Evolutionary conservation across 768 basidiomycete genomes (phyloP), one percentile per base, ranked within the genome.

Genomic region (Tulasnella sp.): DNA sequence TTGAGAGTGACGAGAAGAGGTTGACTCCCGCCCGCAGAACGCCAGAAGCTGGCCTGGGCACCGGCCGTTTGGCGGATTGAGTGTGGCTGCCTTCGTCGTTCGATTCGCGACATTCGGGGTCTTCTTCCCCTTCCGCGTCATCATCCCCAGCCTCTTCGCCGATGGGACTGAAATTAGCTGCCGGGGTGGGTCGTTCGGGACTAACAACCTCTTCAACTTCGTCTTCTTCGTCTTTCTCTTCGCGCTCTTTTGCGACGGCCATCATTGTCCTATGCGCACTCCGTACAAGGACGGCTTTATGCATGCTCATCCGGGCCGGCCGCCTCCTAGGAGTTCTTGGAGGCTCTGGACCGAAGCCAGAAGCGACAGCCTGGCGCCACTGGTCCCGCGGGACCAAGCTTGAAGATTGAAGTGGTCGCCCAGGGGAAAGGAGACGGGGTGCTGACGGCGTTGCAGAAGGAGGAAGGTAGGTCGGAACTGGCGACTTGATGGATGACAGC

Each of bases 221-320:
- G 19, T 66, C 62, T 65, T 74, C 73, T 11, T 74, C 73, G 9
- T 74, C 64, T 11, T 36, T 39, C 14, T 74, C 74, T 40, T 72
- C 73, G 3, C 71, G 40, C 16, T 42, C 72, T 11, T 73, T 69
- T 8, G 32, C 41, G 19, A 19, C 32, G 16, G 62, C 73, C 16
- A 74, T 62, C 22, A 62, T 32, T 8, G 73, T 63, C 9, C 52
- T 8, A 62, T 69, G 74, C 8, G 74, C 75, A 59, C 63, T 73
- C n/a, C 74, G 63, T 7, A 74, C 65, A n/a, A 74, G 35, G 16
- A 74, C 74, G 2, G 74, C 74, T 62, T 74, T 74, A 42, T 74
- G 74, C 29, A 74, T 39, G 32, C 62, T 67, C 36, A 74, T 66
- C 22, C 63, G 12, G 14, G 47, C 39, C 44, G n/a, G 34, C 39